Percentiles rank a stretch among this genome's conserved stretches.
phyloP scores from a whole-genome alignment of 139 green algal species.

The Zygnema circumcarinatum region DNA sequence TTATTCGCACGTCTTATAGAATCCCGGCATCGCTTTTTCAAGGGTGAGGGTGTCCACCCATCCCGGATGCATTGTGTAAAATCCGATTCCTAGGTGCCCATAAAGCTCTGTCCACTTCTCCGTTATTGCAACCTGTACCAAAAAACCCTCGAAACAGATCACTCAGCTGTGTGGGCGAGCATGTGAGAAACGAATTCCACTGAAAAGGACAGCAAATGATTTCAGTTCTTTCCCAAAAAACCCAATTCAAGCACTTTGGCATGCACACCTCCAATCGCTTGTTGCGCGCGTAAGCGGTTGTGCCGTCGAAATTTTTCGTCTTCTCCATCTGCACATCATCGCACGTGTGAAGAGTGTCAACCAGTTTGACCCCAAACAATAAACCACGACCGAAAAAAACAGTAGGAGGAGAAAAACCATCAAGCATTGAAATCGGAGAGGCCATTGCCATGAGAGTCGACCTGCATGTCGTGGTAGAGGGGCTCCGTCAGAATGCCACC shows the following conservation, averaged over 20 bases:
- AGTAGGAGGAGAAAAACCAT: not conserved
- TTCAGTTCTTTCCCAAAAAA: too few relatives aligned
- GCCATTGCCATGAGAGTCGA: too few relatives aligned
- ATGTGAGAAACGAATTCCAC: too few relatives aligned
- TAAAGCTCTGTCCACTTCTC: conserved; percentile 59
- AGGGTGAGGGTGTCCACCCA: conserved; percentile 58
- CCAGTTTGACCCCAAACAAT: not conserved
- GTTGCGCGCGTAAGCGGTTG: conserved; percentile 44
- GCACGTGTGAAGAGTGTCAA: not conserved
- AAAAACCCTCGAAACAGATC: not conserved
- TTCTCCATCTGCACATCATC: conserved; percentile 1
- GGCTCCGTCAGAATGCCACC: conserved; percentile 51
- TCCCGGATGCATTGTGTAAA: conserved; percentile 62
- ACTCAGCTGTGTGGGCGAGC: not conserved
- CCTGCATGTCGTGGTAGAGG: conserved; percentile 35
- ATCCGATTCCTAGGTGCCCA: conserved; percentile 19
- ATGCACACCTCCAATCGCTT: conserved; percentile 56
- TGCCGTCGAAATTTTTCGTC: conserved; percentile 41
- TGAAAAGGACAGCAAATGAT: too few relatives aligned
- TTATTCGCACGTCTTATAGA: conserved; percentile 56
- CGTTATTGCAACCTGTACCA: conserved; percentile 60
- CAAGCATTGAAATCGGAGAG: not conserved
- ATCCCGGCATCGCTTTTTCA: conserved; percentile 45
- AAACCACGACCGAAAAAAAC: not conserved
- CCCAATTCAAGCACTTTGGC: too few relatives aligned